Evolutionary conservation across 2,329 filamentous ascomycete species (phyloP).

Genomic region (Coniella vitis): DNA sequence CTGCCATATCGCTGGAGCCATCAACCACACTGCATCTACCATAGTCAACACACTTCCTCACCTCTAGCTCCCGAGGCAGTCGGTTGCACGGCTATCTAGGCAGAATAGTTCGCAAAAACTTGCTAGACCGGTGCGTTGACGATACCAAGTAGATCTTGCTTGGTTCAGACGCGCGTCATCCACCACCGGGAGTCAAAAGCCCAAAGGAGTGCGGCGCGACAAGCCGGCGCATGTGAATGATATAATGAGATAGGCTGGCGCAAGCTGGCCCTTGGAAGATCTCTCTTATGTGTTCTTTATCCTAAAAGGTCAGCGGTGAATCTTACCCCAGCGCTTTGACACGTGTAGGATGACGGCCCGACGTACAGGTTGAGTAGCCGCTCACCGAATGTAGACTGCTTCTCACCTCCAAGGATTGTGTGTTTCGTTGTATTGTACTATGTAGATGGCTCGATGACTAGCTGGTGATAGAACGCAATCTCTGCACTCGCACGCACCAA

Average conservation of each 20-base stretch:
- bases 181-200: neutral
- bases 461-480: no score
- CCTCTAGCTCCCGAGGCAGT: no score
- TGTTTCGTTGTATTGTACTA: no score
- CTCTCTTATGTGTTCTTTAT: no score
- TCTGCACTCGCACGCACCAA: neutral
- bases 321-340: neutral
- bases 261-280: no score
- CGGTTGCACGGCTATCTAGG: neutral
- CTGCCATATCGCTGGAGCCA: neutral
- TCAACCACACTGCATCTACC: no score
- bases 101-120: neutral
- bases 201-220: slow-evolving; percentile 1
- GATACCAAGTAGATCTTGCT: neutral
- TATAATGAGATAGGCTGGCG: no score
- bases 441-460: no score
- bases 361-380: neutral
- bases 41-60: no score
- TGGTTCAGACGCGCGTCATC: neutral
- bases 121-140: neutral
- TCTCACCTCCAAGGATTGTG: no score
- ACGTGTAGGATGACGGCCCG: neutral
- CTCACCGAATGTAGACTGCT: no score
- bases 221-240: neutral
- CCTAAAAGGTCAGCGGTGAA: neutral